Conservation (phyloP, 2,329 filamentous ascomycete species). For the Trichoderma pleuroti region DNA sequence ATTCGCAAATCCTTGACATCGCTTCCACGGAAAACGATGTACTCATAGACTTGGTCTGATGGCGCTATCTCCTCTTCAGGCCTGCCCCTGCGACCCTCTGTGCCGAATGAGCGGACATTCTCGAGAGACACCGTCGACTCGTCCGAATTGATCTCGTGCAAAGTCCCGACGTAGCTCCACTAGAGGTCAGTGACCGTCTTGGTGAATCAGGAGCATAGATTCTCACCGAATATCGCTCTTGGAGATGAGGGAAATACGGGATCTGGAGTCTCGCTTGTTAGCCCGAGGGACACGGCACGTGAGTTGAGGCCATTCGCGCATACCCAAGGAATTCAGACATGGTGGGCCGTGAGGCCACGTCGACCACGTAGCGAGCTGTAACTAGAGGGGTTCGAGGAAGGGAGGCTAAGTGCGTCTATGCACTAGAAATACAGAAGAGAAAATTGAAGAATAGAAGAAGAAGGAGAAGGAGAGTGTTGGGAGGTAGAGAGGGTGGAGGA, state of each 20-base stretch:
- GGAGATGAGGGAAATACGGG: conserved; percentile 93
- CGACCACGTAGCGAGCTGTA: conserved; percentile 39
- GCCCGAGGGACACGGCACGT: background rate
- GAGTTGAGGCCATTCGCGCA: conserved; percentile 31
- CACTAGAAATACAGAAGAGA: conserved; percentile 15
- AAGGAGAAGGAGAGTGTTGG: conserved; percentile 21
- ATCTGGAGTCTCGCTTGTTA: conserved; percentile 47
- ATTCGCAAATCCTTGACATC: conserved; percentile 98
- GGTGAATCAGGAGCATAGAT: conserved; percentile 18
- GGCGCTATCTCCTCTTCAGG: conserved; percentile 78
- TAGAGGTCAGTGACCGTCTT: conserved; percentile 33
- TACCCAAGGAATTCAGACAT: conserved; percentile 63
- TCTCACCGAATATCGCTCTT: conserved; percentile 94
- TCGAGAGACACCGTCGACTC: conserved; percentile 95
- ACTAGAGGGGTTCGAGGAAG: conserved; percentile 15
- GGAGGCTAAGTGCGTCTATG: conserved; percentile 17
- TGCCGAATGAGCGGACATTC: conserved; percentile 91
- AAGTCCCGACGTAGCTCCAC: conserved; percentile 83
- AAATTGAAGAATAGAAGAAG: conserved; percentile 19
- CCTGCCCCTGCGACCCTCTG: conserved; percentile 79
- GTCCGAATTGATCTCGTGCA: conserved; percentile 98
- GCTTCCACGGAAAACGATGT: conserved; percentile 96
- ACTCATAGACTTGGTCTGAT: conserved; percentile 90
- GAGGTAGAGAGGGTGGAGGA: conserved; percentile 21
- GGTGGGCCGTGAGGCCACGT: conserved; percentile 37